Conservation (phyloP, 441 rosid genomes). For the Aquilaria agallochum region DNA sequence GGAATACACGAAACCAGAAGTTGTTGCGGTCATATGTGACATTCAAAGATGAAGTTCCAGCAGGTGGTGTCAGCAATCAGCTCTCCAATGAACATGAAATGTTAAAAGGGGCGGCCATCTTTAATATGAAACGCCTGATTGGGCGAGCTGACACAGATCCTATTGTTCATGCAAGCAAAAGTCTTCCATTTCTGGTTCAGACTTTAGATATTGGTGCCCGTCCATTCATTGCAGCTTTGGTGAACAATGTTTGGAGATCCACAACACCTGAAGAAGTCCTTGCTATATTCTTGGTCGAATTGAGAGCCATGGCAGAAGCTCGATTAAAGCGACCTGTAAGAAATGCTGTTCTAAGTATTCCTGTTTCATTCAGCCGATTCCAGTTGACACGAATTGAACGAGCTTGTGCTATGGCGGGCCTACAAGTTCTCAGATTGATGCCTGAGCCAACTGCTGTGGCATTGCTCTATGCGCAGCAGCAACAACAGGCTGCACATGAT, state of each 20-base stretch:
- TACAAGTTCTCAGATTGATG: slow-evolving; percentile 77
- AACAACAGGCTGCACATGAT: slow-evolving; percentile 60
- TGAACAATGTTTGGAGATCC: slow-evolving; percentile 82
- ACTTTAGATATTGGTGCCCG: slow-evolving; percentile 84
- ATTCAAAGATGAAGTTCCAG: slow-evolving; percentile 65
- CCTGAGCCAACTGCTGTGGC: slow-evolving; percentile 90
- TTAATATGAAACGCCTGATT: slow-evolving; percentile 87
- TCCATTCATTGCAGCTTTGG: slow-evolving; percentile 75
- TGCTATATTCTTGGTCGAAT: slow-evolving; percentile 67
- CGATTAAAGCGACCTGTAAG: slow-evolving; percentile 68
- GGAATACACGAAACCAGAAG: slow-evolving; percentile 72
- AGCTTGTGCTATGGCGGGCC: slow-evolving; percentile 93
- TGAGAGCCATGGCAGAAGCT: slow-evolving; percentile 68
- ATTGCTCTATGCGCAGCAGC: slow-evolving; percentile 81
- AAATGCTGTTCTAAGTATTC: slow-evolving; percentile 71
- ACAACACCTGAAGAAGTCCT: slow-evolving; percentile 89
- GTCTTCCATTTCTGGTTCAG: slow-evolving; percentile 77
- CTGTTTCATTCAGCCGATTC: slow-evolving; percentile 76
- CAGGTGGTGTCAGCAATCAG: slow-evolving; percentile 72
- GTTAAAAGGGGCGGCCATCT: slow-evolving; percentile 74
- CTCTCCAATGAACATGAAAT: slow-evolving; percentile 68
- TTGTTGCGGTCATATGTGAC: slow-evolving; percentile 71
- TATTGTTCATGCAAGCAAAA: slow-evolving; percentile 61
- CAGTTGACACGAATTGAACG: slow-evolving; percentile 77
- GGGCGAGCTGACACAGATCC: slow-evolving; percentile 90